phyloP scores from a whole-genome alignment of 208 protist species.

The Porcisia deanei region DNA sequence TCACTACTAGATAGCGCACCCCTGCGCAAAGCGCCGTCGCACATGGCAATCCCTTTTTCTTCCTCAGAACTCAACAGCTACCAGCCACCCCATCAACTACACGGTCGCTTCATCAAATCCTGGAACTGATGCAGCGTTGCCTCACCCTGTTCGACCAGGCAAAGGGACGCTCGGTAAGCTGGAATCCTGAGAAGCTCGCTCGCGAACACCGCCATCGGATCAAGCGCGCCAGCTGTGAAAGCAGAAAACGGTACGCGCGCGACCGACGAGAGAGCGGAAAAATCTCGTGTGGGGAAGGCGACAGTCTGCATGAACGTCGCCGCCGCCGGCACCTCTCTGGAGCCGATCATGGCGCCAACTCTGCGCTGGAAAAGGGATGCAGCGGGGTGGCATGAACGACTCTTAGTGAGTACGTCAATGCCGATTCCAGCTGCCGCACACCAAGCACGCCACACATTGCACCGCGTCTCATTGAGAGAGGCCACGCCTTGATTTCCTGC shows the following conservation, averaged over 20 bases:
- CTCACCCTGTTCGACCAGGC: constrained; percentile 10
- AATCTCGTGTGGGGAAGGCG: background rate
- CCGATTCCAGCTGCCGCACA: constrained; percentile 28
- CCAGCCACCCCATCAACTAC: background rate
- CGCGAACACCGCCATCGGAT: constrained; percentile 55
- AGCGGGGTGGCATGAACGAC: constrained; percentile 16
- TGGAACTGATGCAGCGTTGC: constrained; percentile 15
- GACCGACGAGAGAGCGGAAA: background rate
- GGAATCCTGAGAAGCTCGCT: constrained; percentile 42
- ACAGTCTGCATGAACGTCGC: background rate
- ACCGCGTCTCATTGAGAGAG: background rate
- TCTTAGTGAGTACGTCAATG: constrained; percentile 13
- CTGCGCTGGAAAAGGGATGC: constrained; percentile 22
- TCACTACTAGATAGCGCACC: background rate
- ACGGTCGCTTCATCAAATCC: constrained; percentile 2
- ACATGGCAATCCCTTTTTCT: background rate
- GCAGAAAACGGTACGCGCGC: constrained; percentile 14
- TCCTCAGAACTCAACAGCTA: background rate
- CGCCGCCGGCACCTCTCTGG: constrained; percentile 3
- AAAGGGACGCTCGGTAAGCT: constrained; percentile 9
- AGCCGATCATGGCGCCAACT: background rate
- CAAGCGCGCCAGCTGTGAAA: constrained; percentile 73
- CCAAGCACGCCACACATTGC: constrained; percentile 30
- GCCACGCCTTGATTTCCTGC: background rate
- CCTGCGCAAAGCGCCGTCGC: background rate